phyloP scores from a whole-genome alignment of 2,329 filamentous ascomycete genomes.

The Boeremia exigua region DNA sequence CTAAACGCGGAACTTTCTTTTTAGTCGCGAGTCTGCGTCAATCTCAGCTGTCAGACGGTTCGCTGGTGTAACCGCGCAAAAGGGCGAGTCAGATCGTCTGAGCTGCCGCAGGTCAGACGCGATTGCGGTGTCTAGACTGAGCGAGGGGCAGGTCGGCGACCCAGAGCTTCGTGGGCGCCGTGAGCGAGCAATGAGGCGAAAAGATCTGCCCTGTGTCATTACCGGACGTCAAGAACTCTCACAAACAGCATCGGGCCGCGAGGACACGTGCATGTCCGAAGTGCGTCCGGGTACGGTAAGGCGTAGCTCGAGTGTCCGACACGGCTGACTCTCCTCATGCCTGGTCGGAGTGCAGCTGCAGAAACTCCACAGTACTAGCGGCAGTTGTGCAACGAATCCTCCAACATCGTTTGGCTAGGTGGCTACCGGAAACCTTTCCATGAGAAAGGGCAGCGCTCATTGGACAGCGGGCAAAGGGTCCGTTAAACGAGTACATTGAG shows the following conservation, averaged over 20 bases:
- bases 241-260: background rate
- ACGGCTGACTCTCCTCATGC: background rate
- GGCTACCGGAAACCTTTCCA: background rate
- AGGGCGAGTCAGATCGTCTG: background rate
- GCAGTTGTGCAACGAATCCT: background rate
- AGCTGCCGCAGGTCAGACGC: too few relatives aligned
- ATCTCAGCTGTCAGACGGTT: background rate
- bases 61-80: background rate
- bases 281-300: background rate
- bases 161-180: background rate
- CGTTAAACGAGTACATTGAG: background rate
- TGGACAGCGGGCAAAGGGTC: background rate
- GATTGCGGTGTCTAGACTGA: background rate
- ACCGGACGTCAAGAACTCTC: background rate
- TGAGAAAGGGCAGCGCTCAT: background rate
- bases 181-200: background rate
- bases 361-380: background rate
- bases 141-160: background rate
- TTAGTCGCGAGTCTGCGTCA: background rate
- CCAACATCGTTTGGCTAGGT: background rate
- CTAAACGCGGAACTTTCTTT: background rate
- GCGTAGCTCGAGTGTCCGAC: background rate
- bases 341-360: conserved; percentile 2
- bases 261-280: background rate
- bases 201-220: background rate